phyloP scores from a whole-genome alignment of 2,329 filamentous ascomycete species.

The Colletotrichum truncatum region DNA sequence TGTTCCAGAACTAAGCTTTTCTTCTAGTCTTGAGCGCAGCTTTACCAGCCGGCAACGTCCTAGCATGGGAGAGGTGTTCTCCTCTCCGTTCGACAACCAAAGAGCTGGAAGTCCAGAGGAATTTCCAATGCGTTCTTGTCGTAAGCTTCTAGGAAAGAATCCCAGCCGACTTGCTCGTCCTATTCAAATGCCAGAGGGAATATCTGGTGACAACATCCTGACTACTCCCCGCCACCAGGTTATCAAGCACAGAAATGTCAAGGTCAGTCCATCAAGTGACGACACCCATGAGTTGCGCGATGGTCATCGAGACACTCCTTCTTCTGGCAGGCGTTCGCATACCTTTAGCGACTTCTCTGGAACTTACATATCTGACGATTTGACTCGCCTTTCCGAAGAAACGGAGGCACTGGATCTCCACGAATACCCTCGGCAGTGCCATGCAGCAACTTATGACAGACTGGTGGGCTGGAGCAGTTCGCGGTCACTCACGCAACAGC shows the following conservation, averaged over 20 bases:
- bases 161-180: too few species aligned
- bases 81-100: too few species aligned
- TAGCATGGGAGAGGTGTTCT: neutral
- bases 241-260: neutral
- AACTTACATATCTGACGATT: neutral
- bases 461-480: neutral
- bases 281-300: neutral
- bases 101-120: too few species aligned
- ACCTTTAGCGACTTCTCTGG: neutral
- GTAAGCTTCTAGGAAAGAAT: too few species aligned
- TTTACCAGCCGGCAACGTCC: neutral
- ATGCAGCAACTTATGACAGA: neutral
- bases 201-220: too few species aligned
- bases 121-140: too few species aligned
- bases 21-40: neutral
- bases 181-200: too few species aligned
- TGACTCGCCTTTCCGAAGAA: neutral
- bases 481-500: neutral
- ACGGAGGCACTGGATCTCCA: neutral
- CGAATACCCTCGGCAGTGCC: neutral
- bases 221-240: neutral
- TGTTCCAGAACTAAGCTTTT: neutral
- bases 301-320: neutral
- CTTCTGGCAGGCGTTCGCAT: neutral
- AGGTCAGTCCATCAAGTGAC: neutral